Conservation (phyloP, 2,329 filamentous ascomycete species). For the Monilinia laxa region DNA sequence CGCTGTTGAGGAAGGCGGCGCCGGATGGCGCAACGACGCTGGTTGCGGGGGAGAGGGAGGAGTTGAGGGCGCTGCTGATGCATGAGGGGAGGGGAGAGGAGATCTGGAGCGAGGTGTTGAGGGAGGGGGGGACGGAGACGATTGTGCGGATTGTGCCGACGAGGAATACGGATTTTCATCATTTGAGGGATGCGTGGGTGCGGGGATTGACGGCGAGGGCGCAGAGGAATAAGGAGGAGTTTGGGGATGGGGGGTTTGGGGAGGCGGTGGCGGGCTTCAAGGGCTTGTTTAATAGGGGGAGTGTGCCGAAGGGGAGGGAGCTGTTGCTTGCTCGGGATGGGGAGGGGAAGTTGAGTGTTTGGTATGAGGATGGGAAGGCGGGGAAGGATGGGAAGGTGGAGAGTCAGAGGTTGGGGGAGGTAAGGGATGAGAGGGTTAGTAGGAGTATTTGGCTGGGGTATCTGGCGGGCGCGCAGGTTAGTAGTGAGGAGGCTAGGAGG, state of each 20-base stretch:
- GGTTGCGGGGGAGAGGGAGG: slow-evolving; percentile 76
- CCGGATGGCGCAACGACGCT: slow-evolving; percentile 80
- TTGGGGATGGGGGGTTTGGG: slow-evolving; percentile 75
- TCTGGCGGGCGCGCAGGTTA: slow-evolving; percentile 80
- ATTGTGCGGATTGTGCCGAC: slow-evolving; percentile 83
- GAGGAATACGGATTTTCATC: slow-evolving; percentile 91
- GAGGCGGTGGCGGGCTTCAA: slow-evolving; percentile 75
- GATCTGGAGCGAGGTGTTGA: slow-evolving; percentile 72
- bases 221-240: slow-evolving; percentile 48
- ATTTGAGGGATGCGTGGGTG: slow-evolving; percentile 88
- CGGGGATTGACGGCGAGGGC: slow-evolving; percentile 76
- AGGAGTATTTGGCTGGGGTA: slow-evolving; percentile 88
- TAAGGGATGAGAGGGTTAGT: slow-evolving; percentile 77
- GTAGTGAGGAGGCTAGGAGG: slow-evolving; percentile 75
- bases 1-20: slow-evolving; percentile 62
- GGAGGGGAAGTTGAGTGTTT: slow-evolving; percentile 64
- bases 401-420: slow-evolving; percentile 62
- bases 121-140: slow-evolving; percentile 66
- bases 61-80: slow-evolving; percentile 66
- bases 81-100: slow-evolving; percentile 67
- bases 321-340: slow-evolving; percentile 69
- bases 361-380: slow-evolving; percentile 58
- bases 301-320: slow-evolving; percentile 76
- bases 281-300: slow-evolving; percentile 74
- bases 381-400: slow-evolving; percentile 27